Evolutionary conservation across 1,284 basidiomycete genomes (phyloP).

Genomic region (Farysia itapuensis): DNA sequence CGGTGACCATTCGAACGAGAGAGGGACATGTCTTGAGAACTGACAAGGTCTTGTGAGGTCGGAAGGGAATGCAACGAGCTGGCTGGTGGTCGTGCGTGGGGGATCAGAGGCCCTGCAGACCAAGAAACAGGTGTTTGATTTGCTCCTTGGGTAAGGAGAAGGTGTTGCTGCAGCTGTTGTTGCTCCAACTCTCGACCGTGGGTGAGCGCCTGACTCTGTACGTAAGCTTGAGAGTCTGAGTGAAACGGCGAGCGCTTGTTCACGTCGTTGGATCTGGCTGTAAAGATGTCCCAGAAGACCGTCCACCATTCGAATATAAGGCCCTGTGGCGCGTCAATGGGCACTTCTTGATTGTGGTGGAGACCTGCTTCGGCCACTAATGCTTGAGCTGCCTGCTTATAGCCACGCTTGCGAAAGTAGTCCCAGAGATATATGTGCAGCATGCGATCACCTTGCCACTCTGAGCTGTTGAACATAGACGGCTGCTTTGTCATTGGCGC

Average conservation of each 20-base stretch:
- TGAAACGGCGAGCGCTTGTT: not conserved
- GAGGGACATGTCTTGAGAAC: not conserved
- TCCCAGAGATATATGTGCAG: conserved; percentile 37
- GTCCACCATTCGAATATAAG: conserved; percentile 38
- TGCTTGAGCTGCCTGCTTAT: conserved; percentile 11
- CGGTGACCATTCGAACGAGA: not conserved
- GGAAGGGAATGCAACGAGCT: conserved; percentile 1
- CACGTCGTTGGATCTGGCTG: conserved; percentile 1
- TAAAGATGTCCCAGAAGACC: conserved; percentile 31
- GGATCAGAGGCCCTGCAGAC: not conserved
- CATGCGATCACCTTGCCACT: conserved; percentile 29
- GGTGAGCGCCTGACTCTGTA: not conserved
- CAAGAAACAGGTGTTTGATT: not conserved
- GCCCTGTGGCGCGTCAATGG: conserved; percentile 32
- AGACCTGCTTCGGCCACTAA: conserved; percentile 17
- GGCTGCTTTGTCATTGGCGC: no score
- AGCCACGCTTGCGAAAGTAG: conserved; percentile 28
- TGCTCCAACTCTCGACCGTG: not conserved
- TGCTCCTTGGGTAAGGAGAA: not conserved
- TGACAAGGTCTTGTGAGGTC: not conserved
- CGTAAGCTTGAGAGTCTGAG: conserved; percentile 9
- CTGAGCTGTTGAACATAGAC: no score
- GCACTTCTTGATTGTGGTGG: conserved; percentile 7
- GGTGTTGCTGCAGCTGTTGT: not conserved
- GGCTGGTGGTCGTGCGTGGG: not conserved